A percentile compares a stretch with the other conserved stretches of the same genome.
Conservation (phyloP, 2,329 filamentous ascomycete genomes). For the Claviceps pazoutovae region DNA sequence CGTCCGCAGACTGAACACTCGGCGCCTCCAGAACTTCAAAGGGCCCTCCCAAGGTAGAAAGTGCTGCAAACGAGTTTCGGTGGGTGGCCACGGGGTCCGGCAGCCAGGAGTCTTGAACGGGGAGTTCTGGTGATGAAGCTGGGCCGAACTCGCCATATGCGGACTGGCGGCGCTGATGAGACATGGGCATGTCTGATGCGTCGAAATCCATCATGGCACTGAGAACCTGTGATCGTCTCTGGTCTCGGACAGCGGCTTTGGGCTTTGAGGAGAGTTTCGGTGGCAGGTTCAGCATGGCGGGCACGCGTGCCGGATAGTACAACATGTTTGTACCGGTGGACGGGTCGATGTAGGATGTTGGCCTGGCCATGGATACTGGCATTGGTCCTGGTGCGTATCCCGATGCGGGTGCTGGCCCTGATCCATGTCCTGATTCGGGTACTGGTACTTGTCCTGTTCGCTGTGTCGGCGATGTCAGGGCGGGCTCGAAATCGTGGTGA, state of each 20-base stretch:
- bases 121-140: conserved; percentile 8
- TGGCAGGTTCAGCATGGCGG: conserved; percentile 83
- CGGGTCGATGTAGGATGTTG: conserved; percentile 48
- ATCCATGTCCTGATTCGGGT: conserved; percentile 13
- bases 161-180: conserved; percentile 9
- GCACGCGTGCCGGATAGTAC: conserved; percentile 90
- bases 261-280: conserved; percentile 70
- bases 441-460: conserved; percentile 12
- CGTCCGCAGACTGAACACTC: conserved; percentile 6
- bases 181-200: conserved; percentile 2
- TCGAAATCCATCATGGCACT: conserved; percentile 36
- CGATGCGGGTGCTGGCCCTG: conserved; percentile 33
- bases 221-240: conserved; percentile 60
- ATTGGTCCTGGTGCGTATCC: conserved; percentile 13
- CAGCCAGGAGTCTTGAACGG: conserved; percentile 24
- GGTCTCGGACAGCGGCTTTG: conserved; percentile 48
- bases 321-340: conserved; percentile 68
- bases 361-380: conserved; percentile 20
- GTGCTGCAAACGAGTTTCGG: conserved; percentile 19
- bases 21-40: conserved; percentile 6
- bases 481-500: conserved; percentile 10
- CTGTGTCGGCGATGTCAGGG: neutral
- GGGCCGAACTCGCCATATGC: conserved; percentile 9
- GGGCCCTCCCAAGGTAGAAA: conserved; percentile 15
- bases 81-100: conserved; percentile 31